Percentiles rank a stretch among this genome's conserved stretches.
Evolutionary conservation across 768 basidiomycete species (phyloP).

Genomic region (Austroboletus eburneus): DNA sequence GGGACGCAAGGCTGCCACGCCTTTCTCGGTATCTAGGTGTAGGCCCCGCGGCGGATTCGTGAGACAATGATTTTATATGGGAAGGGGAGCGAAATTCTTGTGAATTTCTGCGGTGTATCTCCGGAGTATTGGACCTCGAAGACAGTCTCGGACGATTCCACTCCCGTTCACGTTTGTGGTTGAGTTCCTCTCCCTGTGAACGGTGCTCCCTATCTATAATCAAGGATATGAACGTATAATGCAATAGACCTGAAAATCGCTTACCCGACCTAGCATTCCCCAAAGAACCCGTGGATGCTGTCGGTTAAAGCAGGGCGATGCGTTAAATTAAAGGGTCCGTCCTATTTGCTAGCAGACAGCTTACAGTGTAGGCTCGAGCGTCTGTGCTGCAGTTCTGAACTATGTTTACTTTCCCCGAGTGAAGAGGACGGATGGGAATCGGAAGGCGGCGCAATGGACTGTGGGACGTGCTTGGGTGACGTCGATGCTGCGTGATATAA

Average conservation of each 20-base stretch:
- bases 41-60: conserved; percentile 10
- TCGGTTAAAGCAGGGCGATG: background rate
- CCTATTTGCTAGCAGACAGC: background rate
- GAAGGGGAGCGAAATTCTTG: conserved; percentile 25
- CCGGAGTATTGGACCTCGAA: conserved; percentile 24
- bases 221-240: conserved; percentile 1
- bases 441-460: conserved; percentile 3
- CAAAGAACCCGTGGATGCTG: conserved; percentile 31
- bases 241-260: conserved; percentile 14
- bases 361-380: conserved; percentile 15
- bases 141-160: conserved; percentile 40
- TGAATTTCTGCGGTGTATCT: conserved; percentile 23
- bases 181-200: conserved; percentile 28
- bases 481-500: conserved; percentile 12
- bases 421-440: conserved; percentile 15
- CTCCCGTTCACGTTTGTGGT: conserved; percentile 43
- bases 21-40: conserved; percentile 15
- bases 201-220: conserved; percentile 28
- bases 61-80: conserved; percentile 18
- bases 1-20: conserved; percentile 39
- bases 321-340: background rate
- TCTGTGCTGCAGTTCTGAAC: conserved; percentile 4
- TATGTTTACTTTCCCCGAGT: conserved; percentile 2
- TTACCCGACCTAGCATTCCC: conserved; percentile 13
- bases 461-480: conserved; percentile 3